Conservation (phyloP, 129 eudicot genomes). For the Deinandra increscens region DNA sequence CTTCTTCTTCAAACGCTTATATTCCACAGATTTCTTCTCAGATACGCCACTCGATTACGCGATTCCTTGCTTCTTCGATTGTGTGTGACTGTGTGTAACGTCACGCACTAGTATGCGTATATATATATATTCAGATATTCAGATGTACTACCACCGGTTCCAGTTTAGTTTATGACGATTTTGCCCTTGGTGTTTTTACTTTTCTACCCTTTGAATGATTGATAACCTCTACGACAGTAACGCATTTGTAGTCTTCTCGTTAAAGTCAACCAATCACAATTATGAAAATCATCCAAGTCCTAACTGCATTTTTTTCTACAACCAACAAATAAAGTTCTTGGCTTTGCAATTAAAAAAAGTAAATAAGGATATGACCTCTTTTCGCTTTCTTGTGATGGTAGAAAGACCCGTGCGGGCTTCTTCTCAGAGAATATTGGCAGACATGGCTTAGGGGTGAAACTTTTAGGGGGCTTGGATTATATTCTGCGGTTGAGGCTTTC, state of each 20-base stretch:
- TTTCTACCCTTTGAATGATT: slow-evolving; percentile 14
- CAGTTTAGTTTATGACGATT: slow-evolving; percentile 18
- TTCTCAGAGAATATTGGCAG: too few species aligned
- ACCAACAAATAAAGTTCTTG: too few species aligned
- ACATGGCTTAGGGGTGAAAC: too few species aligned
- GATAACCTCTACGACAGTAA: slow-evolving; percentile 27
- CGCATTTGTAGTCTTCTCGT: slow-evolving; percentile 23
- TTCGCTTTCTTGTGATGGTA: too few species aligned
- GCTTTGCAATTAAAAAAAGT: too few species aligned
- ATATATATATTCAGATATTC: slow-evolving; percentile 14
- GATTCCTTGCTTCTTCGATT: slow-evolving; percentile 40
- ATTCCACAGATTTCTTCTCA: slow-evolving; percentile 40
- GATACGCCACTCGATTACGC: slow-evolving; percentile 35
- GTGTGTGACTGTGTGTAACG: slow-evolving; percentile 32
- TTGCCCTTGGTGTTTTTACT: slow-evolving; percentile 15
- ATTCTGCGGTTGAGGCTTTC: too few species aligned
- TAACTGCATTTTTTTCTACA: too few species aligned
- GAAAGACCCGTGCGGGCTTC: too few species aligned
- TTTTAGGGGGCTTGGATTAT: too few species aligned
- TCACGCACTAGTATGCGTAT: slow-evolving; percentile 21
- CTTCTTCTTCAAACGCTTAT: slow-evolving; percentile 28
- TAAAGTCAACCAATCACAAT: slow-evolving; percentile 41
- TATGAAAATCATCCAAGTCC: too few species aligned
- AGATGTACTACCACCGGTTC: slow-evolving; percentile 31
- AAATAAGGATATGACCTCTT: too few species aligned